Evolutionary conservation across 768 basidiomycete genomes (phyloP).

Genomic region (Serendipita vermifera): DNA sequence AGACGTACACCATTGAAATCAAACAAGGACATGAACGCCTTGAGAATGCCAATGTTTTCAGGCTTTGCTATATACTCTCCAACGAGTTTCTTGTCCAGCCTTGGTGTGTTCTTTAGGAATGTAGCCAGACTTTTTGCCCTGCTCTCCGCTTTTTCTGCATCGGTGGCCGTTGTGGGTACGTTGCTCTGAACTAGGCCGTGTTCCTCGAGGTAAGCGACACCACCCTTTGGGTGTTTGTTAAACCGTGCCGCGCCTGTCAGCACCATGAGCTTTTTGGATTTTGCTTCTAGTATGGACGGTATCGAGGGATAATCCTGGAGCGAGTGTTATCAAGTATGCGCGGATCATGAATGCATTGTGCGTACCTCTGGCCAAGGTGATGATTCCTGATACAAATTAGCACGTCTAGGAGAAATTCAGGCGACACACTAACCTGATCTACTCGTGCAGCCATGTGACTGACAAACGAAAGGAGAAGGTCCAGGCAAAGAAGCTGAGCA

Average conservation of each 20-base stretch:
- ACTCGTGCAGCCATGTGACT: conserved; percentile 72
- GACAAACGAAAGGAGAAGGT: conserved; percentile 74
- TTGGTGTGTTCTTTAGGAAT: conserved; percentile 72
- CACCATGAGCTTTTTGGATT: conserved; percentile 78
- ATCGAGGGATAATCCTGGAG: conserved; percentile 42
- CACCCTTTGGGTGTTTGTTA: conserved; percentile 85
- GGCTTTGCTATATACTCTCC: conserved; percentile 88
- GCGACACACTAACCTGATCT: conserved; percentile 29
- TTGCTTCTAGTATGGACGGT: conserved; percentile 47
- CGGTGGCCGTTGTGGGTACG: conserved; percentile 29
- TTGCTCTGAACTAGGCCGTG: conserved; percentile 55
- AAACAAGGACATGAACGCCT: conserved; percentile 76
- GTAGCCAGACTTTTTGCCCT: conserved; percentile 58
- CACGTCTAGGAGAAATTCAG: background rate
- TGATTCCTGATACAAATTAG: conserved; percentile 24
- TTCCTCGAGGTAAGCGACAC: conserved; percentile 83
- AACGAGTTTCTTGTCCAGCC: conserved; percentile 82
- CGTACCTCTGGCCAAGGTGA: conserved; percentile 52
- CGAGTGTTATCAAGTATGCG: background rate
- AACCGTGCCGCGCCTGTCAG: conserved; percentile 74
- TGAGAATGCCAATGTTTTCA: conserved; percentile 73
- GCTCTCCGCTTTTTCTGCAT: background rate
- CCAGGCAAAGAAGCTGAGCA: conserved; percentile 76
- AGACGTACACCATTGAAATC: conserved; percentile 71
- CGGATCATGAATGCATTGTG: conserved; percentile 17